Base-by-base conservation (phyloP, 345 rosid genomes). In the Euphorbia pulcherrima region DNA sequence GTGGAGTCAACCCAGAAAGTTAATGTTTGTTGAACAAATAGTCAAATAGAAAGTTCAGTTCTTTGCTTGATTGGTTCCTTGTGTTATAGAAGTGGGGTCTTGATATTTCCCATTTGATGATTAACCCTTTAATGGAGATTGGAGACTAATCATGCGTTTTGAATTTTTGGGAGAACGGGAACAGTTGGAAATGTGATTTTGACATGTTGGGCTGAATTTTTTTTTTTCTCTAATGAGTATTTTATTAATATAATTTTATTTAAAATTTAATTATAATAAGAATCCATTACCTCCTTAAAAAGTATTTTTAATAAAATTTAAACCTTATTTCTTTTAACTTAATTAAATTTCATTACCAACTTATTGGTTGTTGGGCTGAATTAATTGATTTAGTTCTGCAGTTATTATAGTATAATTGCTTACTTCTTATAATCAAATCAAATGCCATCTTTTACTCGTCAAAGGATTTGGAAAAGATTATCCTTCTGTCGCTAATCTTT, bases 341-440 rank as follows among this genome's bases (percentile, higher is more conserved):
- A n/a, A n/a, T n/a, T n/a, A n/a, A n/a, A n/a, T n/a, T n/a, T n/a
- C n/a, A n/a, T n/a, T n/a, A n/a, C n/a, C n/a, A n/a, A n/a, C n/a
- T n/a, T n/a, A n/a, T n/a, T n/a, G n/a, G n/a, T 27, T 63, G 13
- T 46, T 47, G 64, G 59, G 21, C 57, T 14, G 26, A 8, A 28
- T 40, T 30, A 27, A 47, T 24, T 26, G 21, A 20, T 60, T 47
- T 59, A 17, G 54, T 16, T 33, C 21, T 8, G n/a, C 37, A 23
- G 50, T 30, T 46, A 11, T 14, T 3, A 23, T 9, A 1, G 8
- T 0, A 20, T 2, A 55, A 62, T 41, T 68, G 59, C 55, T 59
- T 59, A 1, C 64, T 44, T 58, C 54, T 30, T n/a, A n/a, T n/a
- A n/a, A n/a, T 57, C 72, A 55, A 68, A 46, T 47, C 35, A 60